phyloP scores from a whole-genome alignment of 2,329 filamentous ascomycete species.

The Cladophialophora exuberans region DNA sequence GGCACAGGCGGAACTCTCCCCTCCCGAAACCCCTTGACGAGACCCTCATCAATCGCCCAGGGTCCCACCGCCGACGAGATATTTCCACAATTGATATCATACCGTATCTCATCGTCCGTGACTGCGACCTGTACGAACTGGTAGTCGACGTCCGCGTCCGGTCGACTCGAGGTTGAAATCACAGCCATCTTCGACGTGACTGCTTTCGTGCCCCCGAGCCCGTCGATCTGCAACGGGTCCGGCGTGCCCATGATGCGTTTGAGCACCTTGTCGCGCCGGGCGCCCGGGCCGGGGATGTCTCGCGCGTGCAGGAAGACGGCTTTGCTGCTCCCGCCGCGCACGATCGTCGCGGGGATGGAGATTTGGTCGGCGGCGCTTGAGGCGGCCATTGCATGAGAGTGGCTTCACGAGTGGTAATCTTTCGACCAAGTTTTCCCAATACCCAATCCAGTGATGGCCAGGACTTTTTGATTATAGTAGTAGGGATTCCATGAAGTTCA shows the following conservation, averaged over 20 bases:
- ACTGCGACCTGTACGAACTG: constrained; percentile 72
- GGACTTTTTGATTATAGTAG: no score
- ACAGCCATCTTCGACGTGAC: constrained; percentile 73
- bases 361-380: no score
- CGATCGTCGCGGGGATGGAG: not conserved
- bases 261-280: constrained; percentile 14
- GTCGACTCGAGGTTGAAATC: constrained; percentile 55
- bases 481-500: no score
- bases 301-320: not conserved
- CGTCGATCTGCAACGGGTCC: constrained; percentile 68
- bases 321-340: not conserved
- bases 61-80: not conserved
- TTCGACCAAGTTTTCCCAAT: no score
- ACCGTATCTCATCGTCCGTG: constrained; percentile 43
- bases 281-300: constrained; percentile 45
- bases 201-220: constrained; percentile 69
- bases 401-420: no score
- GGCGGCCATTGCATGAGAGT: no score
- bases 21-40: not conserved
- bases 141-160: constrained; percentile 65
- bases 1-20: no score
- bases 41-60: not conserved
- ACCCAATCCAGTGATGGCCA: no score
- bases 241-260: constrained; percentile 25
- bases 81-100: not conserved